phyloP scores from a whole-genome alignment of 2,329 filamentous ascomycete species.

The Chrysoporthe deuterocubensis region DNA sequence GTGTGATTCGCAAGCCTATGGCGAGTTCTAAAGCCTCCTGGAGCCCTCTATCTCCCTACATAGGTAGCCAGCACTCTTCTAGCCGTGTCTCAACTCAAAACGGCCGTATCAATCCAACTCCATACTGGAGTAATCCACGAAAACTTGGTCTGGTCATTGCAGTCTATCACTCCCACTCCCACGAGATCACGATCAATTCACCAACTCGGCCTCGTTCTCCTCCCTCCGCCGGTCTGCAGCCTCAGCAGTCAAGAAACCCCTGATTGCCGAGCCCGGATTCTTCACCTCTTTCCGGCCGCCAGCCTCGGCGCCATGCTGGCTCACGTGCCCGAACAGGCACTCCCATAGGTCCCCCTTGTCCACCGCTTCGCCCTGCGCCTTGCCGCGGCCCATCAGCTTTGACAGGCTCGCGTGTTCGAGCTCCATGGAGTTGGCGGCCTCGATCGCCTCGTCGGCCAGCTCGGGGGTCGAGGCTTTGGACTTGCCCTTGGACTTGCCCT shows the following conservation, averaged over 20 bases:
- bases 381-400: slow-evolving; percentile 71
- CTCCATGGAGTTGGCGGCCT: slow-evolving; percentile 84
- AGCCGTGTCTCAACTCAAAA: background rate
- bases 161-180: background rate
- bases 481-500: slow-evolving; percentile 36
- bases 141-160: background rate
- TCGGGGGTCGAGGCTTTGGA: slow-evolving; percentile 34
- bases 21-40: background rate
- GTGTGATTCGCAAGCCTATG: background rate
- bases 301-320: slow-evolving; percentile 35
- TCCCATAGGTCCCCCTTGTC: slow-evolving; percentile 81
- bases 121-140: background rate
- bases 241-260: slow-evolving; percentile 49
- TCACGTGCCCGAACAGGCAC: slow-evolving; percentile 75
- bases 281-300: slow-evolving; percentile 9
- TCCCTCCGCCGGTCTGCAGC: slow-evolving; percentile 46
- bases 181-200: background rate
- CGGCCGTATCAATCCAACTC: background rate
- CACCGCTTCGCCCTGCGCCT: slow-evolving; percentile 78
- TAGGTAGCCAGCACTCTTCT: background rate
- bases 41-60: background rate
- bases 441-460: slow-evolving; percentile 66
- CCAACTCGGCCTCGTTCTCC: background rate
- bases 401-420: slow-evolving; percentile 73
- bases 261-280: slow-evolving; percentile 27